Base-by-base conservation (phyloP, 164 flowering plant species). In the Protea cynaroides region DNA sequence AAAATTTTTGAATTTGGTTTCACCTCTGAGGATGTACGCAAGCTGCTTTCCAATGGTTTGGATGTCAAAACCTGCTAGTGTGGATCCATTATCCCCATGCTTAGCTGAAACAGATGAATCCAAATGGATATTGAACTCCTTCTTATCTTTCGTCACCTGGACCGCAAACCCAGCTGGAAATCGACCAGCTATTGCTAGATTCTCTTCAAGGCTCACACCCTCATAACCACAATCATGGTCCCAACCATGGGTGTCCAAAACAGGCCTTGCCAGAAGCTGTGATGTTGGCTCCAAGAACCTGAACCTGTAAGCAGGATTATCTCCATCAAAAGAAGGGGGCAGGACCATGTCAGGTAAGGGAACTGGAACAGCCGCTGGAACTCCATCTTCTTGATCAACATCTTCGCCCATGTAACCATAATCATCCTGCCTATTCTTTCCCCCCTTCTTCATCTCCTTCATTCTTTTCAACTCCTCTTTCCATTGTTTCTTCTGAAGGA, bases 141-240 rank as follows among this genome's bases (percentile, higher is more conserved):
- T 86, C 83, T 94, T 94, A 56, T 91, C 98, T 76, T 94, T 94
- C 0, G 96, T 87, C 59, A 94, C 69, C 69, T 94, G 98, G 55
- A 84, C 77, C 13, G 86, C 67, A 53, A 84, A 69, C 44, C 81
- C 80, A 37, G 83, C 83, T 3, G 98, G 96, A 63, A 84, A 89
- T 25, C 61, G 78, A 52, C 73, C 72, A 0, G 78, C 80, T 46
- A 91, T 75, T 34, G 88, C 96, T 8, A 86, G 78, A 68, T 61
- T 85, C 66, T 84, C 81, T 74, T 91, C 97, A 15, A 94, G 71
- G 73, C 84, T 89, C 65, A 94, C 95, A 44, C 97, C 97, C 69
- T 91, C 96, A 65, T 91, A 89, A 23, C 98, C 98, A 71, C 88
- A 86, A 61, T 94, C 98, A 68, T 91, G 98, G 71, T 94, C 98